Percentiles rank a stretch among this genome's conserved stretches.
phyloP scores from a whole-genome alignment of 1,139 yeast species.

The Arxiozyma bovina region DNA sequence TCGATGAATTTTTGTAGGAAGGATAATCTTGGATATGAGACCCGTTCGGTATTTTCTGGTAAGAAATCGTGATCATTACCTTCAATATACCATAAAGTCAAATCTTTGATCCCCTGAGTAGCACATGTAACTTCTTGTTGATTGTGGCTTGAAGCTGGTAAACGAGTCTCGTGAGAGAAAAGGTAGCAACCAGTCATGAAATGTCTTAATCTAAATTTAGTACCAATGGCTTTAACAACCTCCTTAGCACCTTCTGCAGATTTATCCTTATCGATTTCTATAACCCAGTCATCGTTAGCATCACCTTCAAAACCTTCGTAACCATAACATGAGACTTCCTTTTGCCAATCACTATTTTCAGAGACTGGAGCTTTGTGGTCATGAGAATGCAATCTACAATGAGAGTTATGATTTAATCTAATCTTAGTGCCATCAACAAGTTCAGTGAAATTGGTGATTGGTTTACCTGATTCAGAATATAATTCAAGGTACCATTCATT shows the following conservation, averaged over 20 bases:
- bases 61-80: slow-evolving; percentile 48
- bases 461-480: slow-evolving; percentile 41
- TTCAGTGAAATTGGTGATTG: slow-evolving; percentile 47
- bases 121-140: slow-evolving; percentile 98
- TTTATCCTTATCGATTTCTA: slow-evolving; percentile 66
- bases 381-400: slow-evolving; percentile 88
- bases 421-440: slow-evolving; percentile 72
- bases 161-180: slow-evolving; percentile 75
- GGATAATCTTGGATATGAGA: slow-evolving; percentile 53
- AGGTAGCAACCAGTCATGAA: slow-evolving; percentile 85
- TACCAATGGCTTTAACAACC: slow-evolving; percentile 66
- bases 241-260: slow-evolving; percentile 54
- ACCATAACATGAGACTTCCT: slow-evolving; percentile 90
- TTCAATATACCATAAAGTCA: slow-evolving; percentile 85
- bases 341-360: slow-evolving; percentile 85
- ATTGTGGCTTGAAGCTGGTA: slow-evolving; percentile 92
- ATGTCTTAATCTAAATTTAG: slow-evolving; percentile 80
- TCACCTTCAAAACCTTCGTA: slow-evolving; percentile 87
- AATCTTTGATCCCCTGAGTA: slow-evolving; percentile 61
- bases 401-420: slow-evolving; percentile 66
- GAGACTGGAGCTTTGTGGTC: slow-evolving; percentile 92
- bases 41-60: slow-evolving; percentile 42
- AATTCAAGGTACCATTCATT: slow-evolving; percentile 79
- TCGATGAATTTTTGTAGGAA: slow-evolving; percentile 69
- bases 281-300: slow-evolving; percentile 89